Base-by-base conservation (phyloP, 139 green algal genomes). In the Desmodesmus armatus region DNA sequence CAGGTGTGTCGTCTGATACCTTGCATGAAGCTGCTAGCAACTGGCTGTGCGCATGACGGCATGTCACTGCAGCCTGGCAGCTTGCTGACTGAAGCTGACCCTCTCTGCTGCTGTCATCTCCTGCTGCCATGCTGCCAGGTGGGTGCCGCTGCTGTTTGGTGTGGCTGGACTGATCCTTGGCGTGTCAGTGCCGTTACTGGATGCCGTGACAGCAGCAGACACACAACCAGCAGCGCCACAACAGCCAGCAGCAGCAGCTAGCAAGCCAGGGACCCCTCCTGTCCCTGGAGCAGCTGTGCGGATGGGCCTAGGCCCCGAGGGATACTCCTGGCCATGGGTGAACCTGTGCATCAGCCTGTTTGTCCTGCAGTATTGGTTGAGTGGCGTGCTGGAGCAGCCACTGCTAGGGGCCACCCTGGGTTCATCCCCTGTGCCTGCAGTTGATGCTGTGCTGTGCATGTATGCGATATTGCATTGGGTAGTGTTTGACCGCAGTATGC, bases 61-160 rank as follows among this genome's bases (percentile, higher is more conserved):
- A n/a, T n/a, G n/a, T n/a, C n/a, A n/a, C n/a, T n/a, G n/a, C n/a
- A n/a, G n/a, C n/a, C n/a, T n/a, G n/a, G n/a, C n/a, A n/a, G n/a
- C n/a, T n/a, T n/a, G n/a, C n/a, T n/a, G n/a, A n/a, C n/a, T n/a
- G n/a, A n/a, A n/a, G n/a, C n/a, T n/a, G n/a, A n/a, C n/a, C n/a
- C n/a, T n/a, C n/a, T n/a, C n/a, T n/a, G n/a, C n/a, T n/a, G n/a
- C n/a, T n/a, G n/a, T n/a, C n/a, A n/a, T n/a, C n/a, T n/a, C 11
- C 33, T 35, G 47, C 67, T 76, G n/a, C n/a, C n/a, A n/a, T n/a
- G n/a, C n/a, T n/a, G n/a, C n/a, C n/a, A n/a, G n/a, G n/a, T 96
- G 93, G 93, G 91, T 94, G n/a, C 92, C 92, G 0, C 41, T 91
- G 17, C 85, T 96, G 47, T 96, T 96, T 82, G 92, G 82, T 0